Base-by-base conservation (phyloP, 768 basidiomycete species). In the Sarcomyxa edulis region DNA sequence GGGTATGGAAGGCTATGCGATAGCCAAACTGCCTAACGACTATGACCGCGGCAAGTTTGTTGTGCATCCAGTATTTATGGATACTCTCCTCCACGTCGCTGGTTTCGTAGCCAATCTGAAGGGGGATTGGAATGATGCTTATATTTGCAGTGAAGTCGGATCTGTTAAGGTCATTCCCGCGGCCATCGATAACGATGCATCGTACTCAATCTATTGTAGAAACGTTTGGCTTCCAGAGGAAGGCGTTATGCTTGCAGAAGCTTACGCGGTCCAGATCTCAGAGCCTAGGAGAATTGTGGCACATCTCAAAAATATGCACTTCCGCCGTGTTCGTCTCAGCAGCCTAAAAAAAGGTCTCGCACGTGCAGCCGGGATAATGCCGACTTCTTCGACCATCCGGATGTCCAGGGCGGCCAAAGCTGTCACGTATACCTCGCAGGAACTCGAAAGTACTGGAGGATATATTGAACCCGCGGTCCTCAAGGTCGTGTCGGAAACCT, bases 21-120 rank as follows among this genome's bases (percentile, higher is more conserved):
- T 58, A 1, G 54, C 83, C 18, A 49, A 57, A 19, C 58, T 81
- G 10, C 69, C 71, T 1, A 25, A 44, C 3, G 47, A 50, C 7
- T 45, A 62, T 30, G 42, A 61, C 16, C 45, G 48, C 12, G 53
- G 61, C 19, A 46, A 53, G 9, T 74, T 69, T 43, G 59, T 65
- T 7, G 58, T 64, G 3, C 69, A 80, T 43, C 74, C 77, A 5
- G 52, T 82, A 18, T 83, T 85, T 56, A 60, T 74, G 41, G 84
- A 87, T 45, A 75, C 79, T 0, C 60, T 87, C 21, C 60, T 85
- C 21, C 85, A 87, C 42, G 68, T 74, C 25, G 75, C 83, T 0
- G 85, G 85, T 3, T 84, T 87, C 55, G 59, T 85, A 23, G 69
- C 76, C 18, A 88, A 87, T 53, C 52, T 76, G 49, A 70, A 66